A percentile compares a stretch with the other conserved stretches of the same genome.
These are phyloP conservation scores for Artomyces pyxidatus DNA, from an alignment of 768 basidiomycete genomes.

Conservation along the genomic window DNA sequence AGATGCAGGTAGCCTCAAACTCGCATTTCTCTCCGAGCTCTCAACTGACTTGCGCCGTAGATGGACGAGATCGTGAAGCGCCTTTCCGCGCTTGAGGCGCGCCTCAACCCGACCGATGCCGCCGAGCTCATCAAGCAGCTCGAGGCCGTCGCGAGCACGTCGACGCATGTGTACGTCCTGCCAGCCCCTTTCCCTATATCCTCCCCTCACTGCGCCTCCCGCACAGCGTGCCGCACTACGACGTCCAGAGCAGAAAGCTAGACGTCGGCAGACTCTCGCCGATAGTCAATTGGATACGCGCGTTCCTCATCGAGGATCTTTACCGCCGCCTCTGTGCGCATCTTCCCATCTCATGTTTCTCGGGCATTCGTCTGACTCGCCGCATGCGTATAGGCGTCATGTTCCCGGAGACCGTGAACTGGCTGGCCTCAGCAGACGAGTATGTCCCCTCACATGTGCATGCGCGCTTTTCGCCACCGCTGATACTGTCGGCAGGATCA, in stretches of 20 bases:
- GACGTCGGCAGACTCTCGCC: constrained; percentile 26
- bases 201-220: not conserved
- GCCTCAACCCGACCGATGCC: constrained; percentile 28
- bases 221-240: constrained; percentile 48
- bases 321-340: constrained; percentile 47
- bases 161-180: constrained; percentile 63
- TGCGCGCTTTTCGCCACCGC: not conserved
- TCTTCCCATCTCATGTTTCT: not conserved
- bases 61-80: constrained; percentile 39
- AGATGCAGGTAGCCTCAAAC: constrained; percentile 30
- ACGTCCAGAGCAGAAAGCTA: constrained; percentile 37
- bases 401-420: constrained; percentile 57
- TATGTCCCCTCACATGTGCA: constrained; percentile 16
- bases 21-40: not conserved
- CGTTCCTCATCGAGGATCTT: constrained; percentile 50
- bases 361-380: not conserved
- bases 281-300: constrained; percentile 35
- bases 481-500: constrained; percentile 3
- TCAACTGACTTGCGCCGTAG: constrained; percentile 15
- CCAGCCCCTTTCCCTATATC: constrained; percentile 16
- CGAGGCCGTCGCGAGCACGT: constrained; percentile 27
- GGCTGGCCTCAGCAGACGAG: constrained; percentile 52
- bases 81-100: constrained; percentile 42
- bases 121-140: constrained; percentile 33
- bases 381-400: constrained; percentile 34